These are phyloP conservation scores for Ogataea haglerorum DNA, from an alignment of 805 yeast species.

Conservation along the genomic window DNA sequence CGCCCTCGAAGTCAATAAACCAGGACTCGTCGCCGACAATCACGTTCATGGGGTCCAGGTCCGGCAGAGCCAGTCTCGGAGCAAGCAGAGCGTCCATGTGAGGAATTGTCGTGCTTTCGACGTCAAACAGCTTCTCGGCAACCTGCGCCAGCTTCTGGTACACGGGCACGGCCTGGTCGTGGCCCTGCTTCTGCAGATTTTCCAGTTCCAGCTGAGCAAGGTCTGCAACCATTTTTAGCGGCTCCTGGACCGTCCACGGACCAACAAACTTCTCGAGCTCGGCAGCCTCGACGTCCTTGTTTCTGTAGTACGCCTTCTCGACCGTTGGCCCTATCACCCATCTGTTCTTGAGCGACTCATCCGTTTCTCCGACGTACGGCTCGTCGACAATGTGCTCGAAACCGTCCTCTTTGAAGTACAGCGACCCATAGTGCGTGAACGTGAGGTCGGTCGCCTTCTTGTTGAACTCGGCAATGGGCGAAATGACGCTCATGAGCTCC, in stretches of 20 bases:
- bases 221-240: slow-evolving; percentile 60
- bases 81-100: slow-evolving; percentile 58
- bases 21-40: slow-evolving; percentile 46
- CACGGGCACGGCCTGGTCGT: slow-evolving; percentile 54
- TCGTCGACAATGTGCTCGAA: slow-evolving; percentile 27
- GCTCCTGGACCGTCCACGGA: slow-evolving; percentile 66
- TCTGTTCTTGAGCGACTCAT: slow-evolving; percentile 52
- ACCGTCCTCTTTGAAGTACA: slow-evolving; percentile 75
- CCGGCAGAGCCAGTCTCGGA: slow-evolving; percentile 77
- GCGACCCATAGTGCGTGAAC: slow-evolving; percentile 75
- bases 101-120: slow-evolving; percentile 53
- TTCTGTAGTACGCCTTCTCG: slow-evolving; percentile 75
- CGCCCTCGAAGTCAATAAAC: slow-evolving; percentile 80
- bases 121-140: slow-evolving; percentile 57
- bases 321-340: slow-evolving; percentile 92
- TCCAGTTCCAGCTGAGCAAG: slow-evolving; percentile 60
- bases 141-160: slow-evolving; percentile 58
- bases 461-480: slow-evolving; percentile 60
- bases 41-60: slow-evolving; percentile 88
- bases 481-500: slow-evolving; percentile 57
- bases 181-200: slow-evolving; percentile 42
- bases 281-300: slow-evolving; percentile 52
- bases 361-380: slow-evolving; percentile 60
- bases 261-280: slow-evolving; percentile 57
- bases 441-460: slow-evolving; percentile 37